A percentile compares a stretch with the other conserved stretches of the same genome.
Conservation (phyloP, 495 filamentous ascomycete genomes). For the Hyaloscypha bicolor region DNA sequence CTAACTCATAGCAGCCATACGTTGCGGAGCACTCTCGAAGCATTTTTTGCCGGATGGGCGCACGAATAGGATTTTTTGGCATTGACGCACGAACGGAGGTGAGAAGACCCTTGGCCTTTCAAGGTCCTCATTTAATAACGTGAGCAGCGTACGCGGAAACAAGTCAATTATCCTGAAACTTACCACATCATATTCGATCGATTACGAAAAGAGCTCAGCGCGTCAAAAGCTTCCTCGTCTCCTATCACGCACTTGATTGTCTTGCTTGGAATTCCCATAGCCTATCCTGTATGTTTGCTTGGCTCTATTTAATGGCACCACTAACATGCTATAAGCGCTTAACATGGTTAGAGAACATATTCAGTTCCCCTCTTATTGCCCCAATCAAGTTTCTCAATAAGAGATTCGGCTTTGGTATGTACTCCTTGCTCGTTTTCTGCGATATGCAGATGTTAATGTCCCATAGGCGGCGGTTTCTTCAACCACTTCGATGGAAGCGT, state of each 20-base stretch:
- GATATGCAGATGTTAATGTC: constrained; percentile 17
- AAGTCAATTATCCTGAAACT: constrained; percentile 88
- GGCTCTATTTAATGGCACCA: not conserved
- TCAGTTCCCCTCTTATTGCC: constrained; percentile 79
- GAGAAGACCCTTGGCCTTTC: not conserved
- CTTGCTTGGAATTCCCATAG: constrained; percentile 89
- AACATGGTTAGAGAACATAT: constrained; percentile 89
- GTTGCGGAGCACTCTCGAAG: constrained; percentile 78
- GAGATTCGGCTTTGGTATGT: constrained; percentile 71
- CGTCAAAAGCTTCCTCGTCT: constrained; percentile 49
- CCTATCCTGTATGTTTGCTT: constrained; percentile 66
- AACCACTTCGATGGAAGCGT: constrained; percentile 91
- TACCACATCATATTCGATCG: constrained; percentile 81
- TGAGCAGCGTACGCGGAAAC: constrained; percentile 72
- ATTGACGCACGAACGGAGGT: constrained; percentile 85
- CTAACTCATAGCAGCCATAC: constrained; percentile 50
- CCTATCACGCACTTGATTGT: constrained; percentile 82
- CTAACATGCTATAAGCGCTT: constrained; percentile 56
- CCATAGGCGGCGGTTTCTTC: constrained; percentile 73
- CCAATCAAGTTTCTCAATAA: constrained; percentile 89
- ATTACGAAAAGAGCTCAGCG: constrained; percentile 61
- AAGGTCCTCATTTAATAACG: not conserved
- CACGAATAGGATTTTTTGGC: constrained; percentile 80
- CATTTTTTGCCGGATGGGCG: constrained; percentile 83
- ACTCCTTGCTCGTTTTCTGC: not conserved